A percentile compares a stretch with the other conserved stretches of the same genome.
Conservation (phyloP, 2,329 filamentous ascomycete genomes). For the Akanthomyces dipterigenus region DNA sequence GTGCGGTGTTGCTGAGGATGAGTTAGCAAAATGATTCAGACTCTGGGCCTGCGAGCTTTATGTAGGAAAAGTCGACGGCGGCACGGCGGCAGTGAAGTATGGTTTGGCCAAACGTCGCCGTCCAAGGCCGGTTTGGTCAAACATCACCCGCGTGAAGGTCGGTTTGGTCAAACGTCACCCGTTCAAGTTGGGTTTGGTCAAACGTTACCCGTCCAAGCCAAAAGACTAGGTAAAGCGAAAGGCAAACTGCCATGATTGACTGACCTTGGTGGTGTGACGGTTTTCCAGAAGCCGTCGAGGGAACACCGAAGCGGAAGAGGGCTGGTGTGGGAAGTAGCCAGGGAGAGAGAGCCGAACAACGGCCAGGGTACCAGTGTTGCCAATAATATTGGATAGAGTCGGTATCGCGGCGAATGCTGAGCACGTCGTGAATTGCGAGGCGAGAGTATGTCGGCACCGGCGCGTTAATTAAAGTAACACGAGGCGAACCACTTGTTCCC, state of each 20-base stretch:
- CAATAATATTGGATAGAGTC: slow-evolving; percentile 29
- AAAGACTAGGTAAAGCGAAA: slow-evolving; percentile 1
- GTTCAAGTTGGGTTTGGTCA: not conserved
- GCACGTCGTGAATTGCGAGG: slow-evolving; percentile 23
- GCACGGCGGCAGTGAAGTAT: not conserved
- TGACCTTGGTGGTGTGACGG: slow-evolving; percentile 28
- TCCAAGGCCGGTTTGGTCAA: too few relatives aligned
- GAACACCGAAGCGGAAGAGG: slow-evolving; percentile 15
- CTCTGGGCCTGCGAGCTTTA: not conserved
- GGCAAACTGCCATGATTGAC: slow-evolving; percentile 20
- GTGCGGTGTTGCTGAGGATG: slow-evolving; percentile 2
- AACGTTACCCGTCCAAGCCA: not conserved
- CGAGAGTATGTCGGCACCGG: slow-evolving; percentile 27
- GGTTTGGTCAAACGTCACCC: not conserved
- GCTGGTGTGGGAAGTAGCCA: slow-evolving; percentile 17
- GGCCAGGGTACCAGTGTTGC: slow-evolving; percentile 26
- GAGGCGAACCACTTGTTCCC: slow-evolving; percentile 23
- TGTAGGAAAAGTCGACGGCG: not conserved
- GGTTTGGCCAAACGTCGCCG: too few relatives aligned
- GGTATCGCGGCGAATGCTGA: slow-evolving; percentile 21
- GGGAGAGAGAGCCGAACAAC: slow-evolving; percentile 26
- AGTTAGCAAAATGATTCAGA: not conserved
- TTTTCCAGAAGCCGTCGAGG: slow-evolving; percentile 14
- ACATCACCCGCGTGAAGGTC: too few relatives aligned
- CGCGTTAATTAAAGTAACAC: slow-evolving; percentile 26